Evolutionary conservation across 1,284 basidiomycete species (phyloP), one percentile per base, ranked within the genome.

Genomic region (Ganoderma meredithae): DNA sequence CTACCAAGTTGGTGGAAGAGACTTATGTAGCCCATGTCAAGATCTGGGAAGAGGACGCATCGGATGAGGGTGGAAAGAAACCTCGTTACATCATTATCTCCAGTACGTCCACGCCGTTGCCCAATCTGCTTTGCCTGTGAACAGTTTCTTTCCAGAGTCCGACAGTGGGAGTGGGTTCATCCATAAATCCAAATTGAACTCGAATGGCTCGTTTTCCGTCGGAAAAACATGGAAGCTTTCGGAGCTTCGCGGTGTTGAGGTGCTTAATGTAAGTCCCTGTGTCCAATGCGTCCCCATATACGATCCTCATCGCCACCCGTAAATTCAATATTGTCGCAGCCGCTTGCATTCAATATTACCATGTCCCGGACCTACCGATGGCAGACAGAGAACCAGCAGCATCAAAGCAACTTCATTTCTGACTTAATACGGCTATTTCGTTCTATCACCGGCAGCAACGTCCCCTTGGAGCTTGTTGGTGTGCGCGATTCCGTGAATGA

Each of bases 181-280:
- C 31, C 96, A 99, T 86, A 99, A 99, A 81, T 96, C 96, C 8
- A 99, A 99, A 81, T 82, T 95, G 69, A 99, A 99, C 79, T 91
- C 92, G 47, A 99, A 99, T 77, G 94, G 95, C 47, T 90, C 94
- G 0, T 99, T 98, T 82, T 98, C 96, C 25, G 95, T 98, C 65
- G 98, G 98, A 27, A 99, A 99, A 84, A 96, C 97, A 10, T 99
- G 98, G 98, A 88, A 86, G 71, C 80, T 99, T 53, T 81, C 89
- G 60, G 95, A 97, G 77, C 85, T 99, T 72, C 86, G 92, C 65
- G 90, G 83, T 41, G 79, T 99, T 59, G 91, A 96, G 72, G 91
- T 97, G 55, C 73, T 89, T 43, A 86, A 85, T 75, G 96, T 64
- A 64, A 63, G 72, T 68, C 9, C 12, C 17, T 3, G 17, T 49